Conservation (phyloP, 2,329 filamentous ascomycete genomes). For the Cadophora sp. region DNA sequence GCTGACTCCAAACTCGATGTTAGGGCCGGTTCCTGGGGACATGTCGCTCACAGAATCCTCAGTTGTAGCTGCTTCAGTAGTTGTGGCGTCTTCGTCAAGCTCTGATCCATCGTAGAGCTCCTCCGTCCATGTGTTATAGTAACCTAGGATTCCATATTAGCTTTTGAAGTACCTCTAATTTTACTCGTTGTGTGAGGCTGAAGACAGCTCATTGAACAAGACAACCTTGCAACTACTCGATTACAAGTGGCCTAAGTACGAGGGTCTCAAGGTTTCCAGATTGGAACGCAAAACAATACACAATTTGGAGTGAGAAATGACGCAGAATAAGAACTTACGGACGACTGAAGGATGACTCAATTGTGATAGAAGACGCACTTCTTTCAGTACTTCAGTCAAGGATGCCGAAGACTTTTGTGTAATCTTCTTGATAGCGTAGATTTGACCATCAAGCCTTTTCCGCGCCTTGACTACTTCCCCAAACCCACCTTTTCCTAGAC, state of each 20-base stretch:
- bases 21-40: constrained; percentile 38
- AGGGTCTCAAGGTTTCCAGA: not conserved
- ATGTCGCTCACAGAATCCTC: constrained; percentile 39
- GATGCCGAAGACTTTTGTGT: constrained; percentile 80
- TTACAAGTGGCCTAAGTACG: too few species aligned
- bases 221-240: too few species aligned
- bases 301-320: not conserved
- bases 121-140: constrained; percentile 96
- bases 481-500: constrained; percentile 91
- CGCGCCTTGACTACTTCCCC: constrained; percentile 95
- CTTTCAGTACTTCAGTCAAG: constrained; percentile 81
- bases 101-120: constrained; percentile 62
- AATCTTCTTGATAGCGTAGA: constrained; percentile 98
- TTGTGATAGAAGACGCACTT: constrained; percentile 88
- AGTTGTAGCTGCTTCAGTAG: constrained; percentile 51
- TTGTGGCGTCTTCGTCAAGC: constrained; percentile 61
- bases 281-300: not conserved
- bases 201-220: not conserved
- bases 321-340: constrained; percentile 39
- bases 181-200: too few species aligned
- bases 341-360: constrained; percentile 82
- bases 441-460: constrained; percentile 90
- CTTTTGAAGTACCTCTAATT: not conserved
- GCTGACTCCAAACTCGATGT: constrained; percentile 54
- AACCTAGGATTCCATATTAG: constrained; percentile 61